Evolutionary conservation across 306 rosid species (phyloP).

Genomic region (Pterocarpus santalinus): DNA sequence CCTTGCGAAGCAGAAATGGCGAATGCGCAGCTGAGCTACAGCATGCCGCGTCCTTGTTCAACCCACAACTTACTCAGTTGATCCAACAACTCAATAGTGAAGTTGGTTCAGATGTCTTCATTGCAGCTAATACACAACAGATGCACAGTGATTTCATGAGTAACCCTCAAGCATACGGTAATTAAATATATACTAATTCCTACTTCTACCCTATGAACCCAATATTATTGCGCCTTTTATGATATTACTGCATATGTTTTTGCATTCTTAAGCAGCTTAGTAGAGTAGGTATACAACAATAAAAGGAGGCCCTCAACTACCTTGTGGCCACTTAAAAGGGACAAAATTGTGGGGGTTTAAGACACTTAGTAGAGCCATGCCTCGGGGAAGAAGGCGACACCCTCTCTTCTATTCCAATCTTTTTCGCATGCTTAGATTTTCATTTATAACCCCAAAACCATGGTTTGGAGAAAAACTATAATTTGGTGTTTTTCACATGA

Average conservation of each 20-base stretch:
- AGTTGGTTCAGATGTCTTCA: constrained; percentile 58
- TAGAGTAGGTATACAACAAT: not conserved
- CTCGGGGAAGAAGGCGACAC: too few species aligned
- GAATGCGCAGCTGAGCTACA: constrained; percentile 62
- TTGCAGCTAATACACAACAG: constrained; percentile 53
- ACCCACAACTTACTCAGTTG: constrained; percentile 61
- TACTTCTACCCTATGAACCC: too few species aligned
- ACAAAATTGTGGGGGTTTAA: too few species aligned
- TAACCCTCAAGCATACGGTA: constrained; percentile 64
- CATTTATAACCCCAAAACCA: too few species aligned
- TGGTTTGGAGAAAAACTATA: too few species aligned
- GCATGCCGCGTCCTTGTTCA: constrained; percentile 56
- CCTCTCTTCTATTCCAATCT: too few species aligned
- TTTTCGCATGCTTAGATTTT: too few species aligned
- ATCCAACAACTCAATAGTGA: constrained; percentile 47
- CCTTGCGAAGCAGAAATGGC: constrained; percentile 57
- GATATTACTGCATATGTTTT: too few species aligned
- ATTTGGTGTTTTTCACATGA: too few species aligned
- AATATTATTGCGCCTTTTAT: not conserved
- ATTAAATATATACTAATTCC: not conserved
- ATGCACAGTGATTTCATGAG: constrained; percentile 59
- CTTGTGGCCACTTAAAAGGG: too few species aligned
- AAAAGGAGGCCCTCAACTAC: not conserved
- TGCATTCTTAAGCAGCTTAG: not conserved
- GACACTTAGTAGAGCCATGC: too few species aligned